Evolutionary conservation across 495 filamentous ascomycete genomes (phyloP).

Genomic region (Echria macrotheca): DNA sequence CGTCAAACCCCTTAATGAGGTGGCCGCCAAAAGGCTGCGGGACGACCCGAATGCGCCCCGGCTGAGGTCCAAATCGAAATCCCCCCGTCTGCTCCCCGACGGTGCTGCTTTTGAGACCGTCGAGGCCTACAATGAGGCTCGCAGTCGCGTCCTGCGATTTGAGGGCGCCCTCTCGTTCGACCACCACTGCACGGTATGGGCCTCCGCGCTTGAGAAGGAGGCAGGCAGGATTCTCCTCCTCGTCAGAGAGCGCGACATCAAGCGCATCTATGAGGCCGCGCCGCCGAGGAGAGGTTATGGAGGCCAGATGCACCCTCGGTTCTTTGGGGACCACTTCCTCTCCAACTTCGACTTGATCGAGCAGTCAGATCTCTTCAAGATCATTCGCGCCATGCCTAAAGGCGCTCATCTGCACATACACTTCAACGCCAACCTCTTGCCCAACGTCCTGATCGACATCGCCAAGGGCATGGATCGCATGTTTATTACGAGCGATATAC

Average conservation of each 20-base stretch:
- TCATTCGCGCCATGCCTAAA: conserved; percentile 45
- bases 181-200: conserved; percentile 4
- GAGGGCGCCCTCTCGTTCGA: conserved; percentile 9
- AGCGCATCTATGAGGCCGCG: conserved; percentile 18
- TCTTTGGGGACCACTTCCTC: conserved; percentile 43
- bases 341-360: conserved; percentile 43
- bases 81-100: background rate
- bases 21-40: conserved; percentile 2
- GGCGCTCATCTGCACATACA: conserved; percentile 53
- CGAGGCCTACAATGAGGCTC: conserved; percentile 3
- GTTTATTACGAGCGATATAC: conserved; percentile 47
- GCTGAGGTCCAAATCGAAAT: background rate
- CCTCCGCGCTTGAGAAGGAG: conserved; percentile 10
- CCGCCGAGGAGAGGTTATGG: conserved; percentile 18
- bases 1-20: conserved; percentile 1
- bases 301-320: conserved; percentile 28
- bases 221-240: conserved; percentile 32
- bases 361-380: conserved; percentile 36
- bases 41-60: background rate
- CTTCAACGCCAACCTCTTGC: conserved; percentile 51
- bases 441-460: conserved; percentile 43
- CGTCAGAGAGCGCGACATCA: conserved; percentile 29
- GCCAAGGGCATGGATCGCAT: conserved; percentile 46
- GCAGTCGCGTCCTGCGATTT: conserved; percentile 8
- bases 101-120: background rate